These are phyloP conservation scores for Chondrus crispus DNA, from an alignment of 23 red algal species.

Conservation along the genomic window DNA sequence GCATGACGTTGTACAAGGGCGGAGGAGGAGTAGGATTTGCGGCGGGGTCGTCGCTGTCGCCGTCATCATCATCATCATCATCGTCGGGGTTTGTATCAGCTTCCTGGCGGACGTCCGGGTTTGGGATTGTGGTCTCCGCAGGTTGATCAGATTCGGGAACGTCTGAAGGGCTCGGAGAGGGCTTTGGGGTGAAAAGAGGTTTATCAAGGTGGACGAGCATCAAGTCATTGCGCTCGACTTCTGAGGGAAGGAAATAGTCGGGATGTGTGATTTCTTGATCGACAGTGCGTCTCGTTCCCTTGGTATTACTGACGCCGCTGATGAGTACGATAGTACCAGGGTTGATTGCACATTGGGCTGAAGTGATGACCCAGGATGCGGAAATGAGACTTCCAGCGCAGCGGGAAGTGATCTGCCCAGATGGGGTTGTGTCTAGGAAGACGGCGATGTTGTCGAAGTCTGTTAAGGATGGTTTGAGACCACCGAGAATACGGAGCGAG, in stretches of 20 bases:
- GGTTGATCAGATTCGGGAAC: no score
- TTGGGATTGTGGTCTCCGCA: no score
- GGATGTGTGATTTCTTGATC: background rate
- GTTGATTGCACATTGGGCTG: constrained; percentile 35
- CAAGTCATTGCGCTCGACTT: background rate
- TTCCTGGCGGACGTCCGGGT: no score
- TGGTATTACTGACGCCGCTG: background rate
- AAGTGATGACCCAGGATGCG: constrained; percentile 41
- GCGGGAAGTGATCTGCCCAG: constrained; percentile 1
- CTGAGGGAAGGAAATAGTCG: background rate
- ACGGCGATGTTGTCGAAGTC: constrained; percentile 39
- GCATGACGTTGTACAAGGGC: background rate
- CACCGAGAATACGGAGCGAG: constrained; percentile 10
- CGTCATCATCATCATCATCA: background rate
- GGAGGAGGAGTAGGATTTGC: background rate
- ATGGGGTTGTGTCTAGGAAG: background rate
- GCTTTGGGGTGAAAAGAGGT: background rate
- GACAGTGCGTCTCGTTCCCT: background rate
- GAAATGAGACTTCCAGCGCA: constrained; percentile 45
- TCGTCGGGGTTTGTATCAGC: background rate
- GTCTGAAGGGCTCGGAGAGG: background rate
- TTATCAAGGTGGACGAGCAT: background rate
- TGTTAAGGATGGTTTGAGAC: background rate
- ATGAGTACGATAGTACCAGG: background rate
- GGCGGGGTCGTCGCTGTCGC: background rate